phyloP scores from a whole-genome alignment of 2,329 filamentous ascomycete species.

The Fusarium palustre region DNA sequence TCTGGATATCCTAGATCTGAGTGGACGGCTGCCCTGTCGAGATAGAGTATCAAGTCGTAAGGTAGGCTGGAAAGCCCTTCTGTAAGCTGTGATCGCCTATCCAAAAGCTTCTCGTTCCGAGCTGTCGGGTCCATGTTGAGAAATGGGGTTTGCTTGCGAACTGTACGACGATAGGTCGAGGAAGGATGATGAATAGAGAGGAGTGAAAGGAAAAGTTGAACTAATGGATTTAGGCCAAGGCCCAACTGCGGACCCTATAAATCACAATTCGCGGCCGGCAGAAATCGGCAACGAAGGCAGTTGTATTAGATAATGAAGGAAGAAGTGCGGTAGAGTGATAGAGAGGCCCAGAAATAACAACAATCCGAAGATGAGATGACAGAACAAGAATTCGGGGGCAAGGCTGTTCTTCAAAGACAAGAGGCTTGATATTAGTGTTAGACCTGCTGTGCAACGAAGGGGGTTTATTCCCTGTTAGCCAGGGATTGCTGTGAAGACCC shows the following conservation, averaged over 20 bases:
- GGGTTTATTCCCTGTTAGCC: slow-evolving; percentile 20
- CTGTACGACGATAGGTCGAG: background rate
- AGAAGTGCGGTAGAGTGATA: background rate
- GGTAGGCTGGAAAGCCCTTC: slow-evolving; percentile 63
- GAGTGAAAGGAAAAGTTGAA: slow-evolving; percentile 21
- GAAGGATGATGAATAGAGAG: slow-evolving; percentile 5
- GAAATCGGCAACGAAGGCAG: slow-evolving; percentile 16
- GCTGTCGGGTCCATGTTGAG: slow-evolving; percentile 51
- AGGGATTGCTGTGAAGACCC: slow-evolving; percentile 22
- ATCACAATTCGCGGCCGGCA: slow-evolving; percentile 21
- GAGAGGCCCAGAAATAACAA: slow-evolving; percentile 21
- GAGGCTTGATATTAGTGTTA: slow-evolving; percentile 11
- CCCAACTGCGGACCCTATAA: slow-evolving; percentile 17
- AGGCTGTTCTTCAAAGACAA: slow-evolving; percentile 3
- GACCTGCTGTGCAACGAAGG: slow-evolving; percentile 14
- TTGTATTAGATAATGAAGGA: background rate
- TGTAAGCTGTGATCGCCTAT: slow-evolving; percentile 68
- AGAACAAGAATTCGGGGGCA: slow-evolving; percentile 1
- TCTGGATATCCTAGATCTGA: slow-evolving; percentile 86
- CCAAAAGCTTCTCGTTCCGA: slow-evolving; percentile 60
- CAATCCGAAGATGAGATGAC: background rate
- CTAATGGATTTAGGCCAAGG: slow-evolving; percentile 24
- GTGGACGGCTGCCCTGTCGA: slow-evolving; percentile 78
- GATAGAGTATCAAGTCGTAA: slow-evolving; percentile 73
- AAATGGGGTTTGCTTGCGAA: background rate